Evolutionary conservation across 2,329 filamentous ascomycete genomes (phyloP), one percentile per base, ranked within the genome.

Genomic region (Cercospora sesami): DNA sequence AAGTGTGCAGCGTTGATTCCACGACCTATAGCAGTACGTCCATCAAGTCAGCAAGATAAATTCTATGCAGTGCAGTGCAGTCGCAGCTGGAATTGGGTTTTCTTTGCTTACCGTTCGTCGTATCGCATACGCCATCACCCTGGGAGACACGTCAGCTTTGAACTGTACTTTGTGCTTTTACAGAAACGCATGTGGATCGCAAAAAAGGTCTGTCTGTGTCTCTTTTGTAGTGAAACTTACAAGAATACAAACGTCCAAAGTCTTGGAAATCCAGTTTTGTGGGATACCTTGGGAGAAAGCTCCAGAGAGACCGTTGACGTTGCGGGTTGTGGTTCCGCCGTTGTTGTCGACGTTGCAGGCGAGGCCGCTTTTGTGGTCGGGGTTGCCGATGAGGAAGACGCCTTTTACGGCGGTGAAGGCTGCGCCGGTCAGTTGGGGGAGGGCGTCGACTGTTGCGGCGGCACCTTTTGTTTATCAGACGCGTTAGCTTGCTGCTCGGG

Each of bases 91-190:
- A 6, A 28, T 28, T 28, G 2, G 26, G 26, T 3, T 28, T 4
- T 4, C 6, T 30, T 8, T 28, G 14, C 39, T 36, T 18, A 36
- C 62, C 63, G 58, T 79, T 67, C 2, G 71, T 74, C 33, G 78
- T 78, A 48, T 79, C 78, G 67, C 78, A 80, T 6, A 80, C 76
- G 33, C 77, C 77, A 68, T 80, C 78, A 16, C 77, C 78, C 75
- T 79, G 33, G 2, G 8, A 4, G 4, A 39, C 28, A 57, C 30
- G 45, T 64, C 61, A 64, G 61, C 18, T 12, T 7, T 26, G n/a
- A n/a, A n/a, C 5, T 28, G 26, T 28, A 28, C 26, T 7, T 30
- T 30, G 28, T 30, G 7, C 26, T 26, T 51, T 42, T 53, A 64
- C 62, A 18, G n/a, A n/a, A n/a, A n/a, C n/a, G n/a, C n/a, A n/a